Percentiles rank a stretch among this genome's conserved stretches.
Conservation (phyloP, 2,329 filamentous ascomycete species). For the Colletotrichum tofieldiae region DNA sequence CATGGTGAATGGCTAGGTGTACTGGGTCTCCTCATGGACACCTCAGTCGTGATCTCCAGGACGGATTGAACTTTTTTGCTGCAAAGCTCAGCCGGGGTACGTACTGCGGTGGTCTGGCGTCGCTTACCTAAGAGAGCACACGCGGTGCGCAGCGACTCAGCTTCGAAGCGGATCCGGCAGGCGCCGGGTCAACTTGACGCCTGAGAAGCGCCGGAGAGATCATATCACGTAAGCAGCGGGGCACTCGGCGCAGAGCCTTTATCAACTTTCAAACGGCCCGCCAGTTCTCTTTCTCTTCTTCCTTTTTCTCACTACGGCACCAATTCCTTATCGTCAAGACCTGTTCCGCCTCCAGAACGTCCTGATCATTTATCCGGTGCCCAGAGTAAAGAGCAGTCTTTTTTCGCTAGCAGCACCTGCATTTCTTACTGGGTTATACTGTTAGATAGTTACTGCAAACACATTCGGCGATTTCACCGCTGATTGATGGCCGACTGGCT, state of each 20-base stretch:
- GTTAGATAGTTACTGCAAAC: constrained; percentile 98
- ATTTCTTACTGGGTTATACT: constrained; percentile 79
- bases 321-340: constrained; percentile 97
- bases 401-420: constrained; percentile 99
- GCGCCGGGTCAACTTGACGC: constrained; percentile 16
- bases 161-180: background rate
- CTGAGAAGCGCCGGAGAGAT: background rate
- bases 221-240: constrained; percentile 31
- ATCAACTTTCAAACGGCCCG: constrained; percentile 38
- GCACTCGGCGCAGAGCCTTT: constrained; percentile 28
- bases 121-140: constrained; percentile 36
- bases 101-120: constrained; percentile 49
- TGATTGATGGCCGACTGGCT: background rate
- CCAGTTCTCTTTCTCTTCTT: constrained; percentile 47
- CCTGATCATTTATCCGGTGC: constrained; percentile 93
- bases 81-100: constrained; percentile 40
- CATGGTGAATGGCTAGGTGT: constrained; percentile 57
- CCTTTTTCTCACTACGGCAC: constrained; percentile 72
- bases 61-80: constrained; percentile 50
- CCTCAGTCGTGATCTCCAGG: constrained; percentile 39
- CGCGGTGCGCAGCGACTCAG: constrained; percentile 4
- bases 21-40: constrained; percentile 31
- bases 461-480: constrained; percentile 57
- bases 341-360: constrained; percentile 78
- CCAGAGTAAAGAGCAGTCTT: constrained; percentile 88